Conservation (phyloP, 2,329 filamentous ascomycete genomes). For the Cercospora berteroae region DNA sequence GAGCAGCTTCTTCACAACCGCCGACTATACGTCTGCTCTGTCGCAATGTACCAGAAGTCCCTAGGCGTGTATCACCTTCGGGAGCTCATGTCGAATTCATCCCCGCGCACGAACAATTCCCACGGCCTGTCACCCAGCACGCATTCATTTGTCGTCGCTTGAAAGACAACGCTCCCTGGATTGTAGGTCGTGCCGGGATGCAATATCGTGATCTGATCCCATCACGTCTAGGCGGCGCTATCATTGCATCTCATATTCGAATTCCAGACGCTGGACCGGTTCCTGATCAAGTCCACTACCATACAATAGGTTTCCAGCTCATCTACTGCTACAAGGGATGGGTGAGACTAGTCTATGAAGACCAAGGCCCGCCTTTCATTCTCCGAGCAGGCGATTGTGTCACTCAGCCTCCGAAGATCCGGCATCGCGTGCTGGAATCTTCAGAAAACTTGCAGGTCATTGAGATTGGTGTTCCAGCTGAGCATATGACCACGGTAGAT, state of each 20-base stretch:
- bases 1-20: slow-evolving; percentile 1
- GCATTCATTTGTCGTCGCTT: slow-evolving; percentile 11
- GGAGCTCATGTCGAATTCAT: slow-evolving; percentile 14
- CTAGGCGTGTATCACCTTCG: slow-evolving; percentile 11
- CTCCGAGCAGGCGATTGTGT: slow-evolving; percentile 20
- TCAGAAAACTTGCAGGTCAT: slow-evolving; percentile 17
- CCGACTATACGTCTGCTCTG: slow-evolving; percentile 14
- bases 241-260: slow-evolving; percentile 21
- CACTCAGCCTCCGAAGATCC: slow-evolving; percentile 19
- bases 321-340: slow-evolving; percentile 21
- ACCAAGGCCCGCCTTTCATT: slow-evolving; percentile 19
- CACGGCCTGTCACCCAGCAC: slow-evolving; percentile 13
- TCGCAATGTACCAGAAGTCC: background rate
- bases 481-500: slow-evolving; percentile 20
- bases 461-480: slow-evolving; percentile 20
- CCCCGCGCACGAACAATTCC: slow-evolving; percentile 3
- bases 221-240: slow-evolving; percentile 18
- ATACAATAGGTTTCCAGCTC: slow-evolving; percentile 18
- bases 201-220: slow-evolving; percentile 20
- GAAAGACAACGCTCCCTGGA: slow-evolving; percentile 16
- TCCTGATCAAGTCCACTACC: slow-evolving; percentile 19
- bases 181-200: slow-evolving; percentile 20
- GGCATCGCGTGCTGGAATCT: slow-evolving; percentile 18
- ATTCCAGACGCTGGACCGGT: slow-evolving; percentile 20
- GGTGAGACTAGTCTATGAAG: slow-evolving; percentile 20